A percentile compares a stretch with the other conserved stretches of the same genome.
Evolutionary conservation across 1,284 basidiomycete species (phyloP).

Genomic region (Butyriboletus appendiculatus): DNA sequence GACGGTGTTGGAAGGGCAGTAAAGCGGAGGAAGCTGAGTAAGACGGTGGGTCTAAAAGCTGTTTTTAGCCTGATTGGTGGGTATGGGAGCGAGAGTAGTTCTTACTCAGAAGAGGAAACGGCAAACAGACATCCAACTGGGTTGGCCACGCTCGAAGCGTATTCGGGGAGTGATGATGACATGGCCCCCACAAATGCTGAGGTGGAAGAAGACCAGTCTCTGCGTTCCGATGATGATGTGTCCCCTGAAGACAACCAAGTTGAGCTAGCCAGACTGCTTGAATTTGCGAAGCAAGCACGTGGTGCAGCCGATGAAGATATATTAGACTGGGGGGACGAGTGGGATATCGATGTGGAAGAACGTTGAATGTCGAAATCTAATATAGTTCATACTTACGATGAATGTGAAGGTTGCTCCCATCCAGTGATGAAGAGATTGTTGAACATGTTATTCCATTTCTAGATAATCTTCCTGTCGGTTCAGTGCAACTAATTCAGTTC

Average conservation of each 20-base stretch:
- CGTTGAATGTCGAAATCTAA: not conserved
- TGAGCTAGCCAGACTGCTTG: slow-evolving; percentile 51
- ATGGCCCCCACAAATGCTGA: slow-evolving; percentile 30
- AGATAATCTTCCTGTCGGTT: not conserved
- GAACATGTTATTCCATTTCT: slow-evolving; percentile 5
- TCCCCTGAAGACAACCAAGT: slow-evolving; percentile 38
- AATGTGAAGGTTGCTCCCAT: not conserved
- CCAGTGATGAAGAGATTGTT: not conserved
- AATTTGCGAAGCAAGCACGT: slow-evolving; percentile 48
- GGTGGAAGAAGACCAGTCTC: slow-evolving; percentile 25
- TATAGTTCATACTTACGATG: not conserved
- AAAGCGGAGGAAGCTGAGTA: slow-evolving; percentile 57
- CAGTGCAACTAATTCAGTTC: not conserved
- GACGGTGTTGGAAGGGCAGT: slow-evolving; percentile 37
- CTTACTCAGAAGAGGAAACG: slow-evolving; percentile 40
- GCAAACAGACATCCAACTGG: slow-evolving; percentile 37
- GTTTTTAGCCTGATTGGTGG: slow-evolving; percentile 60
- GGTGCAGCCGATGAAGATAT: slow-evolving; percentile 49
- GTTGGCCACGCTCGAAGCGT: slow-evolving; percentile 51
- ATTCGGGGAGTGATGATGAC: slow-evolving; percentile 53
- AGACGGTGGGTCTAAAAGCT: slow-evolving; percentile 50
- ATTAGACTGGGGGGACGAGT: slow-evolving; percentile 64
- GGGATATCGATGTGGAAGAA: slow-evolving; percentile 35
- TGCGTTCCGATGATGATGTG: slow-evolving; percentile 35
- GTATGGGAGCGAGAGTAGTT: slow-evolving; percentile 63